Evolutionary conservation across 139 green algal species (phyloP), one percentile per base, ranked within the genome.

Genomic region (Astrephomene gubernaculifera): DNA sequence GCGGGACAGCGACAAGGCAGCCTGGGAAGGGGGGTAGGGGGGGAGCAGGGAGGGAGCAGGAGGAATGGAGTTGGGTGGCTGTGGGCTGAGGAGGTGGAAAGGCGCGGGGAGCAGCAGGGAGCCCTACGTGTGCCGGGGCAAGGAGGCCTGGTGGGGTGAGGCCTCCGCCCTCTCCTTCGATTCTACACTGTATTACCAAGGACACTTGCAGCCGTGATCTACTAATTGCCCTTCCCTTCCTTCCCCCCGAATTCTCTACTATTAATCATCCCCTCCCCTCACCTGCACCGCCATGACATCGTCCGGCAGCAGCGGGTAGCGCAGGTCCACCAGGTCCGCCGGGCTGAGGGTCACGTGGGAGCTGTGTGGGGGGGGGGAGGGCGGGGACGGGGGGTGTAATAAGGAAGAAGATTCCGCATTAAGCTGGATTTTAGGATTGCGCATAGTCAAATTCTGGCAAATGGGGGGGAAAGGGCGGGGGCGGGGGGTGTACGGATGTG

Each of bases 1-100:
- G 43, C 71, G 65, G 49, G 80, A 72, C 39, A 89, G 67, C 33
- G 57, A 41, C 79, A 89, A 65, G 27, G 88, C 88, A 8, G 88
- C 88, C 61, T 91, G 82, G 68, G 63, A 80, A 35, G 53, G 53
- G 53, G 74, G 7, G 53, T 0, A 61, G 35, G 33, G 52, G 52
- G 1, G n/a, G 38, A 36, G 53, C 6, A 57, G 14, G n/a, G 43
- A 36, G 70, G 41, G 71, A 7, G 45, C n/a, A 9, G 43, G n/a
- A 9, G 27, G 71, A 9, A 69, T 8, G 61, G 61, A 3, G 61
- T 29, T 17, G 45, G 19, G 43, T 29, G 71, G 45, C 8, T n/a
- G 17, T 6, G 29, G 21, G 41, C 43, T n/a, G 38, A 21, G 67
- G 67, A 41, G 67, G 67, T 35, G 35, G 27, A 33, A 27, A 65